Conservation (phyloP, 139 green algal species). For the Coccomyxa sp. region DNA sequence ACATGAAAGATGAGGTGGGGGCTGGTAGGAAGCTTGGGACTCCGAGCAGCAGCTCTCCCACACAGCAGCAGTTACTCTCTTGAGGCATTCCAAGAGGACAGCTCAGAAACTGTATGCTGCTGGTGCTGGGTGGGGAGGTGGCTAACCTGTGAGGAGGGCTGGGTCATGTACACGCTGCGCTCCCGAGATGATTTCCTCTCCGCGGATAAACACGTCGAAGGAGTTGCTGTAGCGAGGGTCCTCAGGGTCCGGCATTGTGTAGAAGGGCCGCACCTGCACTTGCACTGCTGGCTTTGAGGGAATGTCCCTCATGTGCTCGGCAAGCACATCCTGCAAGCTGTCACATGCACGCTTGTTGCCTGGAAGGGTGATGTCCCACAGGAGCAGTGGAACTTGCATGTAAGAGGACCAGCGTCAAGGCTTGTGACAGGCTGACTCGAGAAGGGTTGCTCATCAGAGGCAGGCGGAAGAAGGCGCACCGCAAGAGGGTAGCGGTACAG, state of each 20-base stretch:
- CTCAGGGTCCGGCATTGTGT: slow-evolving; percentile 95
- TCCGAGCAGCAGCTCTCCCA: neutral
- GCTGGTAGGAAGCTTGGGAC: too few relatives aligned
- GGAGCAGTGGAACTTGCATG: too few relatives aligned
- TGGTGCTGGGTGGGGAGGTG: neutral
- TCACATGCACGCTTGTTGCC: too few relatives aligned
- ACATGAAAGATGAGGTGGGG: too few relatives aligned
- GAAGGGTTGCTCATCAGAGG: too few relatives aligned
- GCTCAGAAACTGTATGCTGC: neutral
- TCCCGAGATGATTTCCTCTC: slow-evolving; percentile 98
- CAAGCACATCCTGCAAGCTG: too few relatives aligned
- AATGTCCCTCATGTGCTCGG: neutral
- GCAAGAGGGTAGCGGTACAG: slow-evolving; percentile 74
- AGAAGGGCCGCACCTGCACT: slow-evolving; percentile 83
- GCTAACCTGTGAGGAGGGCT: slow-evolving; percentile 68
- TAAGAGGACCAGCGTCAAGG: too few relatives aligned
- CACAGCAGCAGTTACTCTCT: neutral
- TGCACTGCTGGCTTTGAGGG: neutral
- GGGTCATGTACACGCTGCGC: slow-evolving; percentile 94
- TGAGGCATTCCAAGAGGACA: neutral
- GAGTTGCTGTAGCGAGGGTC: slow-evolving; percentile 89
- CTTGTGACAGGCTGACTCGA: too few relatives aligned
- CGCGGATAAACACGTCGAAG: slow-evolving; percentile 98
- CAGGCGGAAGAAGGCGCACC: slow-evolving; percentile 35
- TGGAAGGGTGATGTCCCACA: too few relatives aligned